Evolutionary conservation across 1,284 basidiomycete genomes (phyloP), one percentile per base, ranked within the genome.

Genomic region (Puccinia coronata): DNA sequence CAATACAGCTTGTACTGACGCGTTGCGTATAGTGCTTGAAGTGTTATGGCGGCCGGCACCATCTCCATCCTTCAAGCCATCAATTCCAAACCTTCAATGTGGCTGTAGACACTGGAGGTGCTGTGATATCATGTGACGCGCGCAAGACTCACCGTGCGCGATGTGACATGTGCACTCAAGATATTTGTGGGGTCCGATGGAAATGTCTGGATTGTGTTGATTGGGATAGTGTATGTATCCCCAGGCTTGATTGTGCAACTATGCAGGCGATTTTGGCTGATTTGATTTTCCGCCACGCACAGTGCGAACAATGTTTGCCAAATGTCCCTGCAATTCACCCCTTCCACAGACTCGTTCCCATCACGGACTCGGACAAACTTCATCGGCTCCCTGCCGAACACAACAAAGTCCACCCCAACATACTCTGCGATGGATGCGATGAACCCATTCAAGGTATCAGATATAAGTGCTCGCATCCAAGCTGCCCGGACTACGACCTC

Each of bases 401-500:
- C n/a, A 43, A 36, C 8, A 59, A 47, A 8, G 34, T 70, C 0
- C 84, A 84, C 82, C 69, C 47, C 34, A 57, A 81, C 74, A 75
- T 84, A 43, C 47, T 65, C 34, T 84, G 84, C 75, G 84, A 84
- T 81, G 82, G 80, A 14, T 83, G 61, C 83, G 82, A 69, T 23
- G 81, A n/a, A 51, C 41, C 82, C 5, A 82, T 86, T 76, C 91
- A 90, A 59, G 75, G 82, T 63, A 18, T 83, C 0, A 83, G 87
- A 28, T 87, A 85, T 86, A 87, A 93, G 91, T 96, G 94, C 87
- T 90, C 92, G 90, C 92, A 95, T 86, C 89, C 91, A 23, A 87
- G 88, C 23, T 96, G 94, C 86, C 89, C 89, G 0, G 93, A 96
- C 86, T 95, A 91, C 83, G 94, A 96, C 84, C 88, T 96, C 23